Conservation (phyloP, 805 yeast species). For the Grigorovia yakushimaensis region DNA sequence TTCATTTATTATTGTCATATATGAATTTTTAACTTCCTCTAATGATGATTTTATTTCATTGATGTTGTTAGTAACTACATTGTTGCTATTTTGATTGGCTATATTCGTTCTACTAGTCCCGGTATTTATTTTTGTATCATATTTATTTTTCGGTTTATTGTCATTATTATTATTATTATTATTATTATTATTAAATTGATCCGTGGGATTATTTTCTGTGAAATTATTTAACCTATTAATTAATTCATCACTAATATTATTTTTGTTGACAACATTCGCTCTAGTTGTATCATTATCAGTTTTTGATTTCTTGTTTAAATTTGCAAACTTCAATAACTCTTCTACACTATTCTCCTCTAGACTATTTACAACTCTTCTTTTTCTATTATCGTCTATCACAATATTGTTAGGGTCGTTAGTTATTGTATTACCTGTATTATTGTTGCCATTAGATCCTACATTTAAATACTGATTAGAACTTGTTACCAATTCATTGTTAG, state of each 20-base stretch:
- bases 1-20: conserved; percentile 12
- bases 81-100: too few relatives aligned
- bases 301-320: conserved; percentile 14
- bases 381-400: conserved; percentile 6
- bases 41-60: not conserved
- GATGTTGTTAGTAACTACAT: too few relatives aligned
- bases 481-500: too few relatives aligned
- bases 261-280: too few relatives aligned
- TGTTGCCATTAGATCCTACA: too few relatives aligned
- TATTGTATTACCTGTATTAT: conserved; percentile 1
- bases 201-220: not conserved
- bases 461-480: too few relatives aligned
- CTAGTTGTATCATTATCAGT: not conserved
- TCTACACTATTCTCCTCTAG: conserved; percentile 24
- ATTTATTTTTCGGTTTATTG: too few relatives aligned
- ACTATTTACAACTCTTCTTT: conserved; percentile 21
- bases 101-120: not conserved
- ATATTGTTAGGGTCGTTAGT: not conserved
- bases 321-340: conserved; percentile 23
- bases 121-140: not conserved
- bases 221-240: not conserved
- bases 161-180: not conserved
- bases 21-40: conserved; percentile 7
- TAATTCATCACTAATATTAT: not conserved
- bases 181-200: not conserved